Evolutionary conservation across 768 basidiomycete genomes (phyloP).

Genomic region (Gyrodon lividus): DNA sequence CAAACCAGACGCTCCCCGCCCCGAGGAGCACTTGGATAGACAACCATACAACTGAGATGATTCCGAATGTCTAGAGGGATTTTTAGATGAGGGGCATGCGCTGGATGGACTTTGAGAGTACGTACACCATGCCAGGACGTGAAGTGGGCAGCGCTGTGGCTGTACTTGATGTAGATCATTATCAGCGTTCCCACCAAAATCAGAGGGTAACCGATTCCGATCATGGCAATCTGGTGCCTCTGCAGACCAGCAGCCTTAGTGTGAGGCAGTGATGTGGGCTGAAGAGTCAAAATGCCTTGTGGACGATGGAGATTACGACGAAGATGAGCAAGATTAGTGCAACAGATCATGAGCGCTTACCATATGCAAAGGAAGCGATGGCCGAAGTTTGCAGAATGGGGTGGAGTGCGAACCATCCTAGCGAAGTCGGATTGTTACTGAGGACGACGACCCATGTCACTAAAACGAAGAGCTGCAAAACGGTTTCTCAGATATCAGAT

Average conservation of each 20-base stretch:
- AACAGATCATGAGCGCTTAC: slow-evolving; percentile 35
- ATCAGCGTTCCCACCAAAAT: slow-evolving; percentile 61
- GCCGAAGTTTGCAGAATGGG: slow-evolving; percentile 62
- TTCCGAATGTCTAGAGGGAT: slow-evolving; percentile 54
- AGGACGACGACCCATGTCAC: slow-evolving; percentile 49
- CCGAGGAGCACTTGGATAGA: slow-evolving; percentile 60
- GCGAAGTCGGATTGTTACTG: slow-evolving; percentile 40
- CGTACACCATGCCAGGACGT: slow-evolving; percentile 75
- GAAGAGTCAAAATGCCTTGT: slow-evolving; percentile 71
- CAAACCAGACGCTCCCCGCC: slow-evolving; percentile 76
- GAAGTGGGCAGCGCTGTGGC: slow-evolving; percentile 54
- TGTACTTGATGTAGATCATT: slow-evolving; percentile 60
- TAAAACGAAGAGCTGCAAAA: slow-evolving; percentile 37
- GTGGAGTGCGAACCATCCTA: slow-evolving; percentile 68
- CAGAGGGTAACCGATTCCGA: slow-evolving; percentile 53
- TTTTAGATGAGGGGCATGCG: not conserved
- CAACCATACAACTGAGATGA: slow-evolving; percentile 62
- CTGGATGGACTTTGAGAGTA: not conserved
- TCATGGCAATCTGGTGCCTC: slow-evolving; percentile 66
- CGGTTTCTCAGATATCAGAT: slow-evolving; percentile 1
- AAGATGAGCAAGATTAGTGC: not conserved
- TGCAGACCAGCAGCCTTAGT: slow-evolving; percentile 65
- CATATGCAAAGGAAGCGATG: slow-evolving; percentile 57
- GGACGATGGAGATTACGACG: not conserved
- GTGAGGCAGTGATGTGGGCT: slow-evolving; percentile 64